These are phyloP conservation scores for Phallus indusiatus DNA, from an alignment of 768 basidiomycete genomes.

Conservation along the genomic window DNA sequence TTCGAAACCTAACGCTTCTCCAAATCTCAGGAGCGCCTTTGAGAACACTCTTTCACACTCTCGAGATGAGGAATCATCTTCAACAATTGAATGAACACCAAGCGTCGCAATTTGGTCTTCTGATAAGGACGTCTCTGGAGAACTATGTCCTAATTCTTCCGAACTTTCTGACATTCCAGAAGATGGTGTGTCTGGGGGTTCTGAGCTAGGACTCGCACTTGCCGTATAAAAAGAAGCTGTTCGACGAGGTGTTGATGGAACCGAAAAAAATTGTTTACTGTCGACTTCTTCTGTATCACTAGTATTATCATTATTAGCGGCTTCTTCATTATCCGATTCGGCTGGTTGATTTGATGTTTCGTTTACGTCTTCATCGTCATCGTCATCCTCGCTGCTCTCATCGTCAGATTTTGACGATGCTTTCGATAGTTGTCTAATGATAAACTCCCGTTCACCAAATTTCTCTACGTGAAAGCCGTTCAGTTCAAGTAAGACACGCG, in stretches of 20 bases:
- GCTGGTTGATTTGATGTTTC: not conserved
- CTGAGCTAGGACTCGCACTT: not conserved
- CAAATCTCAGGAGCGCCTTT: not conserved
- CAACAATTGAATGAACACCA: not conserved
- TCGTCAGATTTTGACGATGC: no score
- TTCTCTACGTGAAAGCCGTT: constrained; percentile 50
- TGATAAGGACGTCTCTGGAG: not conserved
- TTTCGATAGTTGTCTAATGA: not conserved
- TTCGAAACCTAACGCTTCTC: constrained; percentile 4
- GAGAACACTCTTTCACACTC: not conserved
- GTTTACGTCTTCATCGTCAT: not conserved
- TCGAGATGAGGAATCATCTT: not conserved
- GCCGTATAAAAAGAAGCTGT: not conserved
- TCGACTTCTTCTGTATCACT: not conserved
- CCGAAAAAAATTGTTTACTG: not conserved
- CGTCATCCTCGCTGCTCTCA: constrained; percentile 7
- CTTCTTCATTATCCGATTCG: not conserved
- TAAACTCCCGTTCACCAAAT: constrained; percentile 15
- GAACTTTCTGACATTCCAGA: not conserved
- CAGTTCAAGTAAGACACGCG: constrained; percentile 51
- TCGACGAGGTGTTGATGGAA: not conserved
- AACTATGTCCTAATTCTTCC: not conserved
- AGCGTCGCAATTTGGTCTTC: not conserved
- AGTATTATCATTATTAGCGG: not conserved
- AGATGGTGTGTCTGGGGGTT: not conserved